Evolutionary conservation across 768 basidiomycete species (phyloP).

Genomic region (Naganishia friedmannii): DNA sequence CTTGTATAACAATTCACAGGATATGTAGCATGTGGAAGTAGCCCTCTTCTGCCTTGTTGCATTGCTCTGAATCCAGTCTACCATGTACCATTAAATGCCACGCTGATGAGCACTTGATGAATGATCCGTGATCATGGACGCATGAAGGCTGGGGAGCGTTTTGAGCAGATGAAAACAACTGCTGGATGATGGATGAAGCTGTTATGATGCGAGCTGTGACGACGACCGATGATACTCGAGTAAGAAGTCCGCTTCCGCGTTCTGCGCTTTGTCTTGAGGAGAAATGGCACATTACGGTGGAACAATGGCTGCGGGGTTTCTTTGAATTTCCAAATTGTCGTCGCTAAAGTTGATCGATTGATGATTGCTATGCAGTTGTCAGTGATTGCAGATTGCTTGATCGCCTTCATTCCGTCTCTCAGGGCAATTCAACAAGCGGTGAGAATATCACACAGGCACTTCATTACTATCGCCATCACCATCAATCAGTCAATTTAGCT

Average conservation of each 20-base stretch:
- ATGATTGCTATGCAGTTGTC: neutral
- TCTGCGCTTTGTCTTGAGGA: neutral
- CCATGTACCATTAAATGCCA: no score
- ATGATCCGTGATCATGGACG: no score
- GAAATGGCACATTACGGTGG: slow-evolving; percentile 16
- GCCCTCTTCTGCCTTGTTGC: neutral
- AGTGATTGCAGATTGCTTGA: neutral
- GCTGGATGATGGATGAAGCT: no score
- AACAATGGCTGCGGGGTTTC: slow-evolving; percentile 14
- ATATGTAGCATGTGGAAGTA: neutral
- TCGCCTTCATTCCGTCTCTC: neutral
- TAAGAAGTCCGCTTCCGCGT: no score
- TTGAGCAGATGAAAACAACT: no score
- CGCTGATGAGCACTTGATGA: no score
- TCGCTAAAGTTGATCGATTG: neutral
- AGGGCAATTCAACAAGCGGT: neutral
- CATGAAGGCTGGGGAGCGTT: no score
- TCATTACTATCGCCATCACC: neutral
- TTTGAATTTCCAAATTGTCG: neutral
- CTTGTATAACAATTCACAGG: neutral
- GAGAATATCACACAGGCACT: neutral
- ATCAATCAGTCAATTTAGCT: neutral
- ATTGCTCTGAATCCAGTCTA: no score
- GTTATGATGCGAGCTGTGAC: no score
- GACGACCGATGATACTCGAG: no score